Evolutionary conservation across 257 asterid genomes (phyloP).

Genomic region (Capsicum rhomboideum): DNA sequence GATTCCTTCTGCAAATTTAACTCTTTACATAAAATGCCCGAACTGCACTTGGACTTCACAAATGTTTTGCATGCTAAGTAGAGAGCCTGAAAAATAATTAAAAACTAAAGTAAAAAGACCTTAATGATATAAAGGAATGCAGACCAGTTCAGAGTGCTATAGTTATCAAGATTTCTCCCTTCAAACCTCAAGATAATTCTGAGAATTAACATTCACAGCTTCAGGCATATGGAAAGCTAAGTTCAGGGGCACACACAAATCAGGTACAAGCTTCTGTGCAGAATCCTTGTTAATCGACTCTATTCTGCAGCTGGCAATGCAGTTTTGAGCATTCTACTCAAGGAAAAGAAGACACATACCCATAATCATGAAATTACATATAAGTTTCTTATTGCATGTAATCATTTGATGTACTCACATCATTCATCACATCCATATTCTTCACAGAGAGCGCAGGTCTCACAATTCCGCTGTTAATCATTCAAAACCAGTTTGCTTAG

Average conservation of each 20-base stretch:
- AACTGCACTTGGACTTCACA: constrained; percentile 24
- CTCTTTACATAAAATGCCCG: constrained; percentile 27
- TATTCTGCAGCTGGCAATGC: constrained; percentile 73
- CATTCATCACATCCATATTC: constrained; percentile 48
- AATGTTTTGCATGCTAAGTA: constrained; percentile 67
- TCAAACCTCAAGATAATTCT: constrained; percentile 74
- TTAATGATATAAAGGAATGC: neutral
- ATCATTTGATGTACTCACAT: constrained; percentile 40
- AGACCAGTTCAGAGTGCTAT: neutral
- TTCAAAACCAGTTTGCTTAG: constrained; percentile 9
- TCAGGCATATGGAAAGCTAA: constrained; percentile 87
- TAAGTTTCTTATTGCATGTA: neutral
- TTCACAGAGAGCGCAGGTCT: constrained; percentile 73
- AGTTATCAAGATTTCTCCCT: neutral
- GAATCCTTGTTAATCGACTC: constrained; percentile 55
- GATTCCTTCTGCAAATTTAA: constrained; percentile 49
- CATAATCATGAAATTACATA: constrained; percentile 24
- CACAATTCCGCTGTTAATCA: constrained; percentile 64
- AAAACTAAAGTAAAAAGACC: neutral
- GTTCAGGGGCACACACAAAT: constrained; percentile 45
- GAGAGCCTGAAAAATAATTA: constrained; percentile 48
- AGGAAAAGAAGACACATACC: constrained; percentile 24
- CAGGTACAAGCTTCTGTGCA: constrained; percentile 63
- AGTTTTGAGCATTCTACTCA: constrained; percentile 82
- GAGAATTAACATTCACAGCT: constrained; percentile 71